A percentile compares a stretch with the other conserved stretches of the same genome.
Conservation (phyloP, 345 rosid genomes). For the Hypericum perforatum region DNA sequence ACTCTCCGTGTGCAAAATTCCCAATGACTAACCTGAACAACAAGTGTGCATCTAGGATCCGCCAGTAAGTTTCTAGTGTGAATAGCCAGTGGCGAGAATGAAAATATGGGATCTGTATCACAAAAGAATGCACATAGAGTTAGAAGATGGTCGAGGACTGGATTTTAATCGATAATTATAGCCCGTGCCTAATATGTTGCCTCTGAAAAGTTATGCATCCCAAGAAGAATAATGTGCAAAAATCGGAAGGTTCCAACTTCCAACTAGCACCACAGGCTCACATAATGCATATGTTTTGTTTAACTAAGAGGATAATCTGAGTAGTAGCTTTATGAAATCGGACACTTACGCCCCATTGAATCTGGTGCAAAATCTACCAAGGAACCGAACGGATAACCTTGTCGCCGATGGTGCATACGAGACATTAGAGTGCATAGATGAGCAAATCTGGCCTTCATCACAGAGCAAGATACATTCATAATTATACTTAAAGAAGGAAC, state of each 20-base stretch:
- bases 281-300: background rate
- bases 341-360: slow-evolving; percentile 72
- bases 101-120: slow-evolving; percentile 79
- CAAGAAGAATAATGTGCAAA: background rate
- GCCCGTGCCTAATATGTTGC: no score
- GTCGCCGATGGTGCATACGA: slow-evolving; percentile 91
- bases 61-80: slow-evolving; percentile 84
- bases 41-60: slow-evolving; percentile 90
- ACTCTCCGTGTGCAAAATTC: slow-evolving; percentile 1
- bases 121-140: slow-evolving; percentile 1
- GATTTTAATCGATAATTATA: no score
- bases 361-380: slow-evolving; percentile 95
- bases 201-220: background rate
- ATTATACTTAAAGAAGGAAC: background rate
- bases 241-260: background rate
- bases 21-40: slow-evolving; percentile 64
- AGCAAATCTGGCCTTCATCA: slow-evolving; percentile 85
- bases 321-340: background rate
- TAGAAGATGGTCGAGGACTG: background rate
- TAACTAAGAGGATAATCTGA: background rate
- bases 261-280: background rate
- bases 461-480: slow-evolving; percentile 8
- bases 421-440: slow-evolving; percentile 96
- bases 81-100: slow-evolving; percentile 91
- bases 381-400: slow-evolving; percentile 95